Percentiles rank a stretch among this genome's conserved stretches.
Conservation (phyloP, 805 yeast species). For the Hanseniaspora nectarophila region DNA sequence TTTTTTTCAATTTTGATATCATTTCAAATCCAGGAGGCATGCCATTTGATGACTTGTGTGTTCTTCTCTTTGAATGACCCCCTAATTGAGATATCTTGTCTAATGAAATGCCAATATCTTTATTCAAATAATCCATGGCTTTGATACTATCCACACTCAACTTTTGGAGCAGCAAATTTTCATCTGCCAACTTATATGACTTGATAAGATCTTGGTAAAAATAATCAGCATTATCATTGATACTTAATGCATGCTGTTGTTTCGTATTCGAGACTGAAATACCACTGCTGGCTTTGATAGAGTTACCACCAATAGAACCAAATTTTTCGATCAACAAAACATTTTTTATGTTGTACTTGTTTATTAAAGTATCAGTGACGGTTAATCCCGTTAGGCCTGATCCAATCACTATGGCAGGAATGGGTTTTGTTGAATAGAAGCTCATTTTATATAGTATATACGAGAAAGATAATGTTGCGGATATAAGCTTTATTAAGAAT, state of each 20-base stretch:
- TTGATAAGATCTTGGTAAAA: constrained; percentile 56
- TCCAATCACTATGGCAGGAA: constrained; percentile 40
- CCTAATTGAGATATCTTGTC: constrained; percentile 65
- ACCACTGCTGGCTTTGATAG: constrained; percentile 51
- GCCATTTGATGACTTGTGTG: constrained; percentile 59
- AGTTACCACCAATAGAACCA: constrained; percentile 43
- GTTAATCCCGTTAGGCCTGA: constrained; percentile 48
- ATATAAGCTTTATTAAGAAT: constrained; percentile 1
- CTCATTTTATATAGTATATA: not conserved
- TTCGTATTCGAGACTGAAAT: constrained; percentile 60
- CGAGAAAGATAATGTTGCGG: not conserved
- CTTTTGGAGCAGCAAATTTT: constrained; percentile 37
- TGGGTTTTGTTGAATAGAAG: not conserved
- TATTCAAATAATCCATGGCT: constrained; percentile 65
- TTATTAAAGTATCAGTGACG: constrained; percentile 31
- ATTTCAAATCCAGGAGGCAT: constrained; percentile 53
- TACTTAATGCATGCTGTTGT: constrained; percentile 36
- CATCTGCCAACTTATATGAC: constrained; percentile 44
- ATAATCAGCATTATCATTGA: constrained; percentile 41
- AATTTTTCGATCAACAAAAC: constrained; percentile 41
- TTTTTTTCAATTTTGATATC: constrained; percentile 33
- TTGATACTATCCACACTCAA: constrained; percentile 50
- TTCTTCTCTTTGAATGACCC: constrained; percentile 70
- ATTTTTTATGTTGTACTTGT: constrained; percentile 28
- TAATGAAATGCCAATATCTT: constrained; percentile 48